Evolutionary conservation across 257 asterid species (phyloP).

Genomic region (Fraxinus excelsior): DNA sequence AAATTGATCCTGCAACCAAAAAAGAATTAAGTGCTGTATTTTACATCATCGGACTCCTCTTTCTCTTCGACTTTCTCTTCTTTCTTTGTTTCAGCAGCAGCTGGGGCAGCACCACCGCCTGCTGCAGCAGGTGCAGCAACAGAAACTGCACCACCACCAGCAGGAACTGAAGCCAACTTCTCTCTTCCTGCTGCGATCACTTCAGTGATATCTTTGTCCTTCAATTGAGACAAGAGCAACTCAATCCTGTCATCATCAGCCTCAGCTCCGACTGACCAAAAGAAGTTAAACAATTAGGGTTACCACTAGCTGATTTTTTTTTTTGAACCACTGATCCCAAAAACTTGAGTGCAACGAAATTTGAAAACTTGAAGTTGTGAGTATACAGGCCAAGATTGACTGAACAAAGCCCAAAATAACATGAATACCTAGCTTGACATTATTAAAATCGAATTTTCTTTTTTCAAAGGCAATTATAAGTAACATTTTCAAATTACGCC

Average conservation of each 20-base stretch:
- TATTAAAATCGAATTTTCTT: too few species aligned
- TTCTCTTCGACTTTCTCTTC: slow-evolving; percentile 56
- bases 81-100: slow-evolving; percentile 47
- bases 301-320: not conserved
- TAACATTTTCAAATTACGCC: too few species aligned
- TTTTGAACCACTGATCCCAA: not conserved
- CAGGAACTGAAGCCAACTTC: slow-evolving; percentile 54
- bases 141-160: slow-evolving; percentile 51
- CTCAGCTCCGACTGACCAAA: slow-evolving; percentile 45
- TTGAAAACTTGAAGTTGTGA: not conserved
- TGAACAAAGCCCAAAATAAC: not conserved
- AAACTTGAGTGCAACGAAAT: not conserved
- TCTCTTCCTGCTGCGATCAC: slow-evolving; percentile 57
- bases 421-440: not conserved
- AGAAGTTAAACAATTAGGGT: not conserved
- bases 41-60: slow-evolving; percentile 36
- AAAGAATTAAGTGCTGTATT: not conserved
- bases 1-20: not conserved
- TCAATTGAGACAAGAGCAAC: slow-evolving; percentile 36
- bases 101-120: slow-evolving; percentile 35
- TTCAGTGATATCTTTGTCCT: slow-evolving; percentile 49
- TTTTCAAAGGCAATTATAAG: too few species aligned
- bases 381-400: not conserved
- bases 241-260: slow-evolving; percentile 44
- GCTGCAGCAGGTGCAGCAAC: slow-evolving; percentile 41